Evolutionary conservation across 176 grass and related monocot genomes (phyloP).

Genomic region (Musa schizocarpa): DNA sequence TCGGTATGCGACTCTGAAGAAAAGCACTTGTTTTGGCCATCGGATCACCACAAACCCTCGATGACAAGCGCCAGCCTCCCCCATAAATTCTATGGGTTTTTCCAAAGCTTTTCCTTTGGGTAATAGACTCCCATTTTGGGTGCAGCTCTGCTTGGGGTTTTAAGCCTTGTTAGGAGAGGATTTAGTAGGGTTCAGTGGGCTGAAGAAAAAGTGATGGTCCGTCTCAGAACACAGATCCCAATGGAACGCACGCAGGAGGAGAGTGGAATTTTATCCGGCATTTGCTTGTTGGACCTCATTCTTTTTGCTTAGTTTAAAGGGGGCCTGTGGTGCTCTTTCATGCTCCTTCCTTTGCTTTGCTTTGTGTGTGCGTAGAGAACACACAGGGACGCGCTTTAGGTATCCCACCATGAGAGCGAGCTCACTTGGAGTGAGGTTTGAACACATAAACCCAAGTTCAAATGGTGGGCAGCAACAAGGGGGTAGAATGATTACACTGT

Average conservation of each 20-base stretch:
- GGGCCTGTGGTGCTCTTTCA: constrained; percentile 13
- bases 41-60: not conserved
- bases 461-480: constrained; percentile 40
- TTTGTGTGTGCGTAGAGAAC: not conserved
- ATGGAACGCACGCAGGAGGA: constrained; percentile 12
- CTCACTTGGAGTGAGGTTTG: not conserved
- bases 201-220: constrained; percentile 21
- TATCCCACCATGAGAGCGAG: not conserved
- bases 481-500: constrained; percentile 52
- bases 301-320: constrained; percentile 99
- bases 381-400: not conserved
- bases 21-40: not conserved
- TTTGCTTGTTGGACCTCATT: constrained; percentile 61
- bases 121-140: not conserved
- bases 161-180: constrained; percentile 3
- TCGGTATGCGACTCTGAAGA: not conserved
- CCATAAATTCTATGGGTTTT: constrained; percentile 8
- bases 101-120: constrained; percentile 17
- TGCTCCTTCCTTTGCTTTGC: constrained; percentile 2
- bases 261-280: constrained; percentile 29
- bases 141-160: not conserved
- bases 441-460: constrained; percentile 47
- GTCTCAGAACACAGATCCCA: constrained; percentile 73
- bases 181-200: too few species aligned
- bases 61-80: not conserved